Percentiles rank a stretch among this genome's conserved stretches.
phyloP scores from a whole-genome alignment of 2,329 filamentous ascomycete species.

The Hirsutella rhossiliensis region DNA sequence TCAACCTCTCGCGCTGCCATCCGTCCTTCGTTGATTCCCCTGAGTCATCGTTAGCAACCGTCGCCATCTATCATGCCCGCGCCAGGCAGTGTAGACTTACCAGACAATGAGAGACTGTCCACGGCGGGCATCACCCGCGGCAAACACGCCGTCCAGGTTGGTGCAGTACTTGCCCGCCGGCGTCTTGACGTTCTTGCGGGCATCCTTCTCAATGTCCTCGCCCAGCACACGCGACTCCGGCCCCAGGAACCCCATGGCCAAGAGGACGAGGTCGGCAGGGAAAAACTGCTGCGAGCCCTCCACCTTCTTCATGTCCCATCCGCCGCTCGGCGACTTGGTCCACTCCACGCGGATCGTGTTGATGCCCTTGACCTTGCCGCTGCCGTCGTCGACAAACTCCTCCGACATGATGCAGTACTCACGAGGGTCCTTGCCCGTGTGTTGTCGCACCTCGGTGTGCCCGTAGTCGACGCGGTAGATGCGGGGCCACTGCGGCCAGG shows the following conservation, averaged over 20 bases:
- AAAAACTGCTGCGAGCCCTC: slow-evolving; percentile 93
- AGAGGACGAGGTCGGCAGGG: slow-evolving; percentile 83
- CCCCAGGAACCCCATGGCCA: slow-evolving; percentile 96
- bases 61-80: neutral
- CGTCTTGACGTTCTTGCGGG: slow-evolving; percentile 94
- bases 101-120: slow-evolving; percentile 95
- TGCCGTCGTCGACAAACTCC: slow-evolving; percentile 85
- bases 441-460: slow-evolving; percentile 88
- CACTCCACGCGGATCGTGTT: slow-evolving; percentile 93
- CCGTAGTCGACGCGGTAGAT: slow-evolving; percentile 98
- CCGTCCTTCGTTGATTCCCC: slow-evolving; percentile 95
- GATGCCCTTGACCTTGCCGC: slow-evolving; percentile 84
- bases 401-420: slow-evolving; percentile 99
- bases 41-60: slow-evolving; percentile 26
- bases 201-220: slow-evolving; percentile 81
- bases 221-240: slow-evolving; percentile 82
- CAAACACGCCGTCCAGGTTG: slow-evolving; percentile 80
- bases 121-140: slow-evolving; percentile 87
- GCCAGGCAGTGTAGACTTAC: slow-evolving; percentile 37
- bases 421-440: slow-evolving; percentile 90
- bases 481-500: slow-evolving; percentile 96
- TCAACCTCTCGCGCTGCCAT: slow-evolving; percentile 89
- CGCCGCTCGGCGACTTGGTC: slow-evolving; percentile 78
- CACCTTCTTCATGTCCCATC: slow-evolving; percentile 98
- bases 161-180: slow-evolving; percentile 77